phyloP scores from a whole-genome alignment of 768 basidiomycete genomes.

The Mycena filopes region DNA sequence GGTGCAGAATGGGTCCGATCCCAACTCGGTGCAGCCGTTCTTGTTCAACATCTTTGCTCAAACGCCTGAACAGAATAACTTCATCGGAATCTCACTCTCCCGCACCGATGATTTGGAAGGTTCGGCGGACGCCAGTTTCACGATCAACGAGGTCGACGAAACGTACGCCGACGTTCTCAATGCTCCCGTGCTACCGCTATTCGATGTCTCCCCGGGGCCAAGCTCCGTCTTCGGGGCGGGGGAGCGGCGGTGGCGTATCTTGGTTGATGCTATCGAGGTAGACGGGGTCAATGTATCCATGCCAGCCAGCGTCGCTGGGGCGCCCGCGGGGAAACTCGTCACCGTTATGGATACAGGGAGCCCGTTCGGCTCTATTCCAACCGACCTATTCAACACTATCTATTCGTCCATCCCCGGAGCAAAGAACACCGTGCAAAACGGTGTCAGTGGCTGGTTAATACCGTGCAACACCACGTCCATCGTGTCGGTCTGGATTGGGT shows the following conservation, averaged over 20 bases:
- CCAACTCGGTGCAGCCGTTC: background rate
- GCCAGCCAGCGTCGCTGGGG: too few species aligned
- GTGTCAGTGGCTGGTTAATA: background rate
- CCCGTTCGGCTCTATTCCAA: background rate
- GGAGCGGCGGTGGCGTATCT: background rate
- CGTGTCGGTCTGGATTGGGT: conserved; percentile 5
- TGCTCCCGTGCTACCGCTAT: background rate
- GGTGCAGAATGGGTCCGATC: background rate
- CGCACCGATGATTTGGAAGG: conserved; percentile 11
- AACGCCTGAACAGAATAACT: conserved; percentile 5
- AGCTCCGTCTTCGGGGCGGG: too few species aligned
- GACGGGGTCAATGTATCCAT: background rate
- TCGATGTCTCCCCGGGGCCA: too few species aligned
- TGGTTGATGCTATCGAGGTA: conserved; percentile 3
- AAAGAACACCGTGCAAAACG: background rate
- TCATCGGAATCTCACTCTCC: conserved; percentile 14
- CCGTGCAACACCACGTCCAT: conserved; percentile 7
- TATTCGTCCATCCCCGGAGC: conserved; percentile 9
- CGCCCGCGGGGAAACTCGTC: conserved; percentile 8
- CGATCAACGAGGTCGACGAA: conserved; percentile 13
- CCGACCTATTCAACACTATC: background rate
- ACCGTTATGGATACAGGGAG: conserved; percentile 12
- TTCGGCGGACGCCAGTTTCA: conserved; percentile 1
- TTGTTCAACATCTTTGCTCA: conserved; percentile 23
- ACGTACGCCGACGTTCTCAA: background rate